Evolutionary conservation across 1,284 basidiomycete species (phyloP).

Genomic region (Earliella scabrosa): DNA sequence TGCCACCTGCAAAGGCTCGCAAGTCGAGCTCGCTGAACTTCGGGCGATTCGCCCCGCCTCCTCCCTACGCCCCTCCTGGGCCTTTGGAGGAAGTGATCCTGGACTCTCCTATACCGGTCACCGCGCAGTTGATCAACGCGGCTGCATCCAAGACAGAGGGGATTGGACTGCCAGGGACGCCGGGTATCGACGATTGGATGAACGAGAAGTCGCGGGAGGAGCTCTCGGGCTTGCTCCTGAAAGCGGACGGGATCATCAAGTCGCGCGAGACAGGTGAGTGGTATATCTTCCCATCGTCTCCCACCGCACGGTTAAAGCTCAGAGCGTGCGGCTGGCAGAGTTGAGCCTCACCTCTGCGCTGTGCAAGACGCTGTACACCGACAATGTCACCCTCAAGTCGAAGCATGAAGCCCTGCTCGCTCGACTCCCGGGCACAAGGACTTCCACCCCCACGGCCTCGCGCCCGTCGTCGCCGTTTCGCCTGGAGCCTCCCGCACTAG

Average conservation of each 20-base stretch:
- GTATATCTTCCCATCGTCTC: background rate
- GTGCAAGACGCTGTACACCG: constrained; percentile 70
- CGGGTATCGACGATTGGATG: constrained; percentile 49
- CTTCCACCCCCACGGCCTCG: constrained; percentile 28
- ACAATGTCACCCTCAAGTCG: constrained; percentile 67
- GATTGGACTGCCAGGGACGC: constrained; percentile 21
- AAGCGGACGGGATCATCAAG: constrained; percentile 75
- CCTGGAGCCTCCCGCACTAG: constrained; percentile 22
- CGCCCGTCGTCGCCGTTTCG: constrained; percentile 26
- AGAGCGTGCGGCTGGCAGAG: constrained; percentile 47
- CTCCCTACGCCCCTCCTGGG: constrained; percentile 48
- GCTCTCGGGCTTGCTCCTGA: constrained; percentile 64
- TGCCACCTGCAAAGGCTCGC: constrained; percentile 62
- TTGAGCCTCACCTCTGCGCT: constrained; percentile 68
- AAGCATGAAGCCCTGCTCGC: constrained; percentile 71
- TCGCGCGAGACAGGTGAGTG: constrained; percentile 74
- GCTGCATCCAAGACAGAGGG: constrained; percentile 19
- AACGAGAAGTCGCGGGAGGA: constrained; percentile 73
- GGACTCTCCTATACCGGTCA: constrained; percentile 43
- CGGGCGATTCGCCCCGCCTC: constrained; percentile 51
- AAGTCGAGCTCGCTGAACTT: constrained; percentile 43
- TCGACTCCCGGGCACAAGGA: constrained; percentile 51
- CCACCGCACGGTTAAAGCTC: background rate
- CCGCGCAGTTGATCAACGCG: constrained; percentile 31
- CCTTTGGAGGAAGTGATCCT: constrained; percentile 38